Conservation (phyloP, 2,329 filamentous ascomycete genomes). For the Microsporum canis region DNA sequence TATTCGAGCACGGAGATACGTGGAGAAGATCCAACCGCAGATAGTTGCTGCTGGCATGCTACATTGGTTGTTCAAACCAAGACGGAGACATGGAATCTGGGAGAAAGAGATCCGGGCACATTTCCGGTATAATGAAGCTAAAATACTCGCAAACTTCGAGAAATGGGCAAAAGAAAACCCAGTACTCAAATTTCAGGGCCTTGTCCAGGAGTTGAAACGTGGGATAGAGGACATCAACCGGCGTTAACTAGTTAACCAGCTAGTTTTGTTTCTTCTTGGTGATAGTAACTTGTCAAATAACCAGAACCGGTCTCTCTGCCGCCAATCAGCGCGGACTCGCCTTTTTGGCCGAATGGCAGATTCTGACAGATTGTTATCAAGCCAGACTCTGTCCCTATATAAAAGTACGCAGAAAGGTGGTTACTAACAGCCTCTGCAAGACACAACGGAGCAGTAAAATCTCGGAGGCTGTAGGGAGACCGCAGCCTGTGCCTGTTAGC, state of each 20-base stretch:
- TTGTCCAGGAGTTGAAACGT: not conserved
- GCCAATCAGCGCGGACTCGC: no score
- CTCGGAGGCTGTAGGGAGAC: no score
- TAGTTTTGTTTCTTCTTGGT: not conserved
- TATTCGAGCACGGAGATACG: conserved; percentile 21
- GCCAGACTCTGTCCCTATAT: no score
- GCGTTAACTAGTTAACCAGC: not conserved
- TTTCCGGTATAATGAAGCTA: conserved; percentile 12
- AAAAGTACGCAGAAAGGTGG: no score
- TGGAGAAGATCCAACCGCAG: conserved; percentile 13
- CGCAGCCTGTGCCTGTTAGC: not conserved
- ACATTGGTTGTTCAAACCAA: conserved; percentile 11
- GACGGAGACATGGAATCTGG: conserved; percentile 16
- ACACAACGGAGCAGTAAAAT: no score
- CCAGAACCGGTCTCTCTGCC: no score
- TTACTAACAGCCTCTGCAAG: no score
- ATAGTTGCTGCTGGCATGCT: conserved; percentile 14
- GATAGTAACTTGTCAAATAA: no score
- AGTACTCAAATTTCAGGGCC: not conserved
- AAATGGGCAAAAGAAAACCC: conserved; percentile 40
- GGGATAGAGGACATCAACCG: not conserved
- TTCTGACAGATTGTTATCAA: no score
- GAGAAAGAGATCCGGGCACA: conserved; percentile 12
- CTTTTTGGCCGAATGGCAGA: no score
- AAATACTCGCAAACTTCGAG: conserved; percentile 20